Evolutionary conservation across 164 flowering plant species (phyloP).

Genomic region (Sextonia rubra): DNA sequence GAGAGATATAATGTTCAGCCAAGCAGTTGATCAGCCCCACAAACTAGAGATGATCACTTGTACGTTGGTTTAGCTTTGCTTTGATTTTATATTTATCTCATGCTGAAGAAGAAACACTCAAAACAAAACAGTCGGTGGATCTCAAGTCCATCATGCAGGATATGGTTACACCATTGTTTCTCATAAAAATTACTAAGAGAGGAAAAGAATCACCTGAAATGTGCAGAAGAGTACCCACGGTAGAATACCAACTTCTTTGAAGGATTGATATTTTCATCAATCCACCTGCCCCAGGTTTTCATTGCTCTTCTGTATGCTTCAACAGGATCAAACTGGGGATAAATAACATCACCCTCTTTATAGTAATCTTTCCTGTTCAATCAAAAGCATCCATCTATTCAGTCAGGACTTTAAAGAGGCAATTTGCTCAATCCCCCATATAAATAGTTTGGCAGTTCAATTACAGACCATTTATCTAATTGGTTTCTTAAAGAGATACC

Average conservation of each 20-base stretch:
- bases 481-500: no score
- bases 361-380: conserved; percentile 79
- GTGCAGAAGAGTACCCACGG: conserved; percentile 90
- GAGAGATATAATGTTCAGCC: background rate
- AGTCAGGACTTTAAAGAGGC: background rate
- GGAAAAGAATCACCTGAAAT: conserved; percentile 57
- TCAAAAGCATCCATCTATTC: conserved; percentile 4
- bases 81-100: no score
- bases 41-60: no score
- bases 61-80: no score
- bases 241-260: conserved; percentile 61
- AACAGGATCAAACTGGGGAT: conserved; percentile 75
- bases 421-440: no score
- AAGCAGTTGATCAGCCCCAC: background rate
- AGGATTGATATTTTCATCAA: conserved; percentile 48
- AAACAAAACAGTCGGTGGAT: no score
- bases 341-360: conserved; percentile 73
- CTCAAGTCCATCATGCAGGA: no score
- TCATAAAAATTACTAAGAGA: background rate
- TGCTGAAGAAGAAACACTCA: no score
- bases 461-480: background rate
- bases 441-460: background rate
- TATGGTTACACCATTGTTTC: no score
- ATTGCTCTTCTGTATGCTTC: conserved; percentile 83
- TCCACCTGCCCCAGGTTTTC: conserved; percentile 88